A percentile compares a stretch with the other conserved stretches of the same genome.
Evolutionary conservation across 2,329 filamentous ascomycete species (phyloP).

Genomic region (Nigrospora osmanthi): DNA sequence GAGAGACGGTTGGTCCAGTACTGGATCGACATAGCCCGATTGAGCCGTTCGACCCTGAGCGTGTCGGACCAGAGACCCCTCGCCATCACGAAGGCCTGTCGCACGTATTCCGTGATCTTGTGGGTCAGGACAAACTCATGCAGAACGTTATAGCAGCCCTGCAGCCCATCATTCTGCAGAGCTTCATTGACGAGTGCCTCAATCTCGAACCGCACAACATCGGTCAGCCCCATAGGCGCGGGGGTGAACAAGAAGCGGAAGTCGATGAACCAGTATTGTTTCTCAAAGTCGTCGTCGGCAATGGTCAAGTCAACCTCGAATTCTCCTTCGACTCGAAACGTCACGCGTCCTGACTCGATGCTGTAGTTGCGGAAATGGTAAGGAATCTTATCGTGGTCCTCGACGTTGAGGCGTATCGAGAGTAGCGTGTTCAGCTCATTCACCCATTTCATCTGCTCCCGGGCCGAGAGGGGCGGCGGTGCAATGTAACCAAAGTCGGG

Average conservation of each 20-base stretch:
- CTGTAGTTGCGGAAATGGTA: slow-evolving; percentile 68
- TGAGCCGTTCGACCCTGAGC: slow-evolving; percentile 69
- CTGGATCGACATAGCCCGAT: slow-evolving; percentile 77
- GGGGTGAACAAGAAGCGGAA: slow-evolving; percentile 78
- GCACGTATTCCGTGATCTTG: slow-evolving; percentile 76
- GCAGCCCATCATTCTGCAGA: slow-evolving; percentile 62
- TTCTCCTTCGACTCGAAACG: slow-evolving; percentile 74
- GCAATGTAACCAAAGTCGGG: slow-evolving; percentile 78
- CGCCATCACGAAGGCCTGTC: slow-evolving; percentile 66
- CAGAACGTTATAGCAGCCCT: slow-evolving; percentile 76
- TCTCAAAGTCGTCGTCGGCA: slow-evolving; percentile 72
- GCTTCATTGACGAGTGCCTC: slow-evolving; percentile 66
- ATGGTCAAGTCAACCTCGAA: slow-evolving; percentile 93
- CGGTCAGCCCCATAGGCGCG: slow-evolving; percentile 51
- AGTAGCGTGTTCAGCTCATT: slow-evolving; percentile 78
- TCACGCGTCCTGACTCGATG: slow-evolving; percentile 80
- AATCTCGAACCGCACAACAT: slow-evolving; percentile 56
- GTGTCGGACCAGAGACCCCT: slow-evolving; percentile 70
- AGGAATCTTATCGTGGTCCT: slow-evolving; percentile 72
- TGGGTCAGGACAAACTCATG: slow-evolving; percentile 85
- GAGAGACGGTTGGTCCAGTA: slow-evolving; percentile 71
- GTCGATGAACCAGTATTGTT: slow-evolving; percentile 92
- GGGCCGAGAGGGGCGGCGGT: slow-evolving; percentile 60
- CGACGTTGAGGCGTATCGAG: slow-evolving; percentile 73
- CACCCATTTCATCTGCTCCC: slow-evolving; percentile 66